A percentile compares a stretch with the other conserved stretches of the same genome.
phyloP scores from a whole-genome alignment of 192 early-diverging fungal species.

The Spizellomyces sp. region DNA sequence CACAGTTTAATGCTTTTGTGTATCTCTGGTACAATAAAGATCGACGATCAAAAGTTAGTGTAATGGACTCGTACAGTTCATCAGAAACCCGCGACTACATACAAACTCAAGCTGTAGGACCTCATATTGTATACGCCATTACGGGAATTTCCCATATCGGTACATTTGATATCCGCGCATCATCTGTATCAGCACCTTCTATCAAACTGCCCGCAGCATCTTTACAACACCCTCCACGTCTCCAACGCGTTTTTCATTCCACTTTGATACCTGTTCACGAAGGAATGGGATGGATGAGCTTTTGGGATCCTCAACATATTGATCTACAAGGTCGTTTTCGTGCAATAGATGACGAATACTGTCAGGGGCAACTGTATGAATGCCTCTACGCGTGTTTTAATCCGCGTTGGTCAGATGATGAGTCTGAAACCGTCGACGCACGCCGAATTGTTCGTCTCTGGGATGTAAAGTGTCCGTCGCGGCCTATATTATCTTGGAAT shows the following conservation, averaged over 20 bases:
- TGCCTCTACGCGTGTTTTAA: slow-evolving; percentile 24
- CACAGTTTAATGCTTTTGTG: background rate
- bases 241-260: slow-evolving; percentile 5
- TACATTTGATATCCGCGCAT: slow-evolving; percentile 9
- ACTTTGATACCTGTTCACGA: slow-evolving; percentile 16
- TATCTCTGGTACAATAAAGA: too few species aligned
- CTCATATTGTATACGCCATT: slow-evolving; percentile 9
- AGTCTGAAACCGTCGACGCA: background rate
- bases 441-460: slow-evolving; percentile 14
- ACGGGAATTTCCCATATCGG: background rate
- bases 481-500: slow-evolving; percentile 10
- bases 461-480: background rate
- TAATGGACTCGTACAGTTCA: slow-evolving; percentile 24
- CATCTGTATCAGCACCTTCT: background rate
- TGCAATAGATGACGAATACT: slow-evolving; percentile 22
- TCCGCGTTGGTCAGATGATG: slow-evolving; percentile 23
- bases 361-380: slow-evolving; percentile 23
- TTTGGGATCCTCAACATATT: slow-evolving; percentile 13
- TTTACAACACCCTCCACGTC: slow-evolving; percentile 3
- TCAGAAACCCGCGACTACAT: background rate
- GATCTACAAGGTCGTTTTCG: background rate
- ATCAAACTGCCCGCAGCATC: background rate
- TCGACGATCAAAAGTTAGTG: background rate
- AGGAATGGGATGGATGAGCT: slow-evolving; percentile 20
- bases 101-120: slow-evolving; percentile 11